Percentiles rank a stretch among this genome's conserved stretches.
phyloP scores from a whole-genome alignment of 2,329 filamentous ascomycete species.

The Ascochyta clinopodiicola region DNA sequence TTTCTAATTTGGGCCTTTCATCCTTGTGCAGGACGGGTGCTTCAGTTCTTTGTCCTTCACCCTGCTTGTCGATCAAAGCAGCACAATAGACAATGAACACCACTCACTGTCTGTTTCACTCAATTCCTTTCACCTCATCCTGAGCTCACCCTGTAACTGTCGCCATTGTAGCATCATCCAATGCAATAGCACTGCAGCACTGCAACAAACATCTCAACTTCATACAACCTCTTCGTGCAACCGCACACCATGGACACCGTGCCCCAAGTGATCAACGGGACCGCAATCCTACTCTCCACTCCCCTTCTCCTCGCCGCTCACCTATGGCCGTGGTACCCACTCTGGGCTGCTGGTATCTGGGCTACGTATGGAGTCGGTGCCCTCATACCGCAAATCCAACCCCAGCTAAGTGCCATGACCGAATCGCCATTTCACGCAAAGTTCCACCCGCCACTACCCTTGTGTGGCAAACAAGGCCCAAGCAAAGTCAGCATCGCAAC shows the following conservation, averaged over 20 bases:
- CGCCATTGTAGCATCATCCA: not conserved
- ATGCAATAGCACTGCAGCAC: not conserved
- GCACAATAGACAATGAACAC: not conserved
- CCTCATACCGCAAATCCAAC: not conserved
- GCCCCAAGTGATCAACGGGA: not conserved
- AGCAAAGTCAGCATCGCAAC: too few relatives aligned
- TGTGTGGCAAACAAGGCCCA: not conserved
- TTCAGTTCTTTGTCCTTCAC: not conserved
- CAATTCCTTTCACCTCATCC: not conserved
- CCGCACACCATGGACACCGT: not conserved
- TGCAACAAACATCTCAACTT: not conserved
- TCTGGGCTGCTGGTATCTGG: conserved; percentile 9
- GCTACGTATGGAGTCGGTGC: not conserved
- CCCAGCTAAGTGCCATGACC: not conserved
- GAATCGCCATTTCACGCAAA: not conserved
- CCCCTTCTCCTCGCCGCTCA: conserved; percentile 1
- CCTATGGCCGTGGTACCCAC: conserved; percentile 1
- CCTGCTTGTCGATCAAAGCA: not conserved
- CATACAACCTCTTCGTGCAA: not conserved
- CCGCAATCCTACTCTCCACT: not conserved
- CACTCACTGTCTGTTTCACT: not conserved
- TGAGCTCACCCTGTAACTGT: not conserved
- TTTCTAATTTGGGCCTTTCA: not conserved
- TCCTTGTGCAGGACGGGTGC: not conserved
- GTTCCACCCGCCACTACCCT: not conserved